Conservation (phyloP, 2,329 filamentous ascomycete species). For the Alternaria viburni region DNA sequence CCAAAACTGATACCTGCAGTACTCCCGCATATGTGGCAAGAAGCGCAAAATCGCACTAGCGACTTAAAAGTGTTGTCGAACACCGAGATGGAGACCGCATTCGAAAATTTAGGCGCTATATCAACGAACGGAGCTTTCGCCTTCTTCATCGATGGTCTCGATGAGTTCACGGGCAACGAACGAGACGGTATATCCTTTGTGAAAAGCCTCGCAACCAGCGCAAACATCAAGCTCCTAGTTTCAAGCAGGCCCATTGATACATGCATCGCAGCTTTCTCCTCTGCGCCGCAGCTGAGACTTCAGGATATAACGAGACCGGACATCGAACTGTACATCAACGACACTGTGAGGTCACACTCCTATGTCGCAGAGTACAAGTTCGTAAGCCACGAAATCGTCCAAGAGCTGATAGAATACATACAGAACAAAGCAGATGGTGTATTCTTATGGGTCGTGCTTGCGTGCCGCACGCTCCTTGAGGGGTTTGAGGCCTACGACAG, state of each 20-base stretch:
- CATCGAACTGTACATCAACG: background rate
- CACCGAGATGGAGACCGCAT: background rate
- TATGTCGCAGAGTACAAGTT: background rate
- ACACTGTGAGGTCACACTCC: background rate
- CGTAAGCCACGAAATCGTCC: background rate
- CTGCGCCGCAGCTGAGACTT: background rate
- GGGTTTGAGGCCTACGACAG: background rate
- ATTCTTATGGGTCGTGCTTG: conserved; percentile 1
- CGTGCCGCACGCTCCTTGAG: background rate
- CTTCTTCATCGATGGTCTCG: conserved; percentile 3
- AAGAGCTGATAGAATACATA: background rate
- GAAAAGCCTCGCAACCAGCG: background rate
- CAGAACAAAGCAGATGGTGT: background rate
- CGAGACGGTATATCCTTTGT: background rate
- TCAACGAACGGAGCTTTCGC: background rate
- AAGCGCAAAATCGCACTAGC: background rate
- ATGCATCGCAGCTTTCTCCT: background rate
- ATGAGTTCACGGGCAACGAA: background rate
- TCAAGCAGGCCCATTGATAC: background rate
- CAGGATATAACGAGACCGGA: background rate
- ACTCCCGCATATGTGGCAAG: background rate
- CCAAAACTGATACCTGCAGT: background rate
- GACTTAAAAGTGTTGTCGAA: background rate
- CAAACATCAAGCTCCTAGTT: background rate
- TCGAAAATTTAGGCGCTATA: background rate